Evolutionary conservation across 2,329 filamentous ascomycete genomes (phyloP).

Genomic region (Lachnellula hyalina): DNA sequence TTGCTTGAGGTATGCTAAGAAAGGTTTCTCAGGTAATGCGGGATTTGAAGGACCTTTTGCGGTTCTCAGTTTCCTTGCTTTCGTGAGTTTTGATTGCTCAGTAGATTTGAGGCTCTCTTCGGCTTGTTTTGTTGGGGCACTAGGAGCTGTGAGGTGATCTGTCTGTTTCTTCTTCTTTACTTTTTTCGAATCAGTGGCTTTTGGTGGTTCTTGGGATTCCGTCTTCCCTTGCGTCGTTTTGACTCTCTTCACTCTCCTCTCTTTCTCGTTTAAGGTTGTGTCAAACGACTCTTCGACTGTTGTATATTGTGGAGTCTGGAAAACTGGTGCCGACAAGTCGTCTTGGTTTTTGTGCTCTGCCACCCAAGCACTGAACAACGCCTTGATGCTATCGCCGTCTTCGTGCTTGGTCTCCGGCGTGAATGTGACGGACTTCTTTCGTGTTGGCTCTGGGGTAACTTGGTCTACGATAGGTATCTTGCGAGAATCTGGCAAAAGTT

Average conservation of each 20-base stretch:
- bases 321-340: conserved; percentile 23
- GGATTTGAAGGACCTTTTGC: conserved; percentile 2
- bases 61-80: conserved; percentile 13
- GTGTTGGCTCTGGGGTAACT: conserved; percentile 23
- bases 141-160: neutral
- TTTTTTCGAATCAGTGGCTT: conserved; percentile 4
- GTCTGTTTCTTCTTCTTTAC: neutral
- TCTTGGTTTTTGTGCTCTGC: conserved; percentile 31
- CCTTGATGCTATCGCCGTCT: conserved; percentile 49
- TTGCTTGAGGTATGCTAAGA: conserved; percentile 70
- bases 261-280: conserved; percentile 26
- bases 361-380: conserved; percentile 47
- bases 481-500: conserved; percentile 14
- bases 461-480: conserved; percentile 17
- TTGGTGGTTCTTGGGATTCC: neutral
- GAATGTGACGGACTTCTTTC: conserved; percentile 58
- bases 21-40: conserved; percentile 45
- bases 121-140: neutral
- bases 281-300: conserved; percentile 27
- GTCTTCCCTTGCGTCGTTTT: conserved; percentile 17
- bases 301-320: conserved; percentile 25
- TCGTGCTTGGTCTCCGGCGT: conserved; percentile 55
- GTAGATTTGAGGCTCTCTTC: conserved; percentile 1
- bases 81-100: conserved; percentile 15
- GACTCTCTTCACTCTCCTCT: conserved; percentile 26